Conservation (phyloP, 345 rosid species). For the Eucalyptus tenuipes region DNA sequence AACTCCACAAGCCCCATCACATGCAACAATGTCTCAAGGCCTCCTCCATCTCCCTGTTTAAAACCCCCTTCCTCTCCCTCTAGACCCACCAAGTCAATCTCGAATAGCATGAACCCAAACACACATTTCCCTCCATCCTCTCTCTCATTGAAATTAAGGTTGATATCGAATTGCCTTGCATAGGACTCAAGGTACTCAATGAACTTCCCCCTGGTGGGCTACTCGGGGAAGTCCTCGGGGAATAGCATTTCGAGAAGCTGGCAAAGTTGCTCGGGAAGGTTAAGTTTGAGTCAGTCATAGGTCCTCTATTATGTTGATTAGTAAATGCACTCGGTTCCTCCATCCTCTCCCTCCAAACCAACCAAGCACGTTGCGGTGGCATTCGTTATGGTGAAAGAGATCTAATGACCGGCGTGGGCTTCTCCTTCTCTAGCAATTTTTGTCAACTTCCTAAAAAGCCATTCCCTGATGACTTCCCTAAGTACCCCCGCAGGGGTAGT, state of each 20-base stretch:
- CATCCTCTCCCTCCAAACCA: constrained; percentile 11
- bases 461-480: background rate
- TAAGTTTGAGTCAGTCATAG: constrained; percentile 34
- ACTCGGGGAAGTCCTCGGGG: constrained; percentile 23
- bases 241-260: constrained; percentile 27
- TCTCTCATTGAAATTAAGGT: too few relatives aligned
- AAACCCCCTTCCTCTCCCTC: background rate
- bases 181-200: constrained; percentile 28
- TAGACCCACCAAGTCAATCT: background rate
- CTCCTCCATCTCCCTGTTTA: background rate
- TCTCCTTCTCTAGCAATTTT: background rate
- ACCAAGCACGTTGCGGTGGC: constrained; percentile 21
- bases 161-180: constrained; percentile 7
- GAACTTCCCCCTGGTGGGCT: constrained; percentile 20
- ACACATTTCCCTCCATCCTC: too few relatives aligned
- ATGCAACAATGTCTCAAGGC: background rate
- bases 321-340: constrained; percentile 20
- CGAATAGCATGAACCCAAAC: background rate
- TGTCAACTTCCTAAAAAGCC: background rate
- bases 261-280: constrained; percentile 40
- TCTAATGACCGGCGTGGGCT: background rate
- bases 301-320: constrained; percentile 32
- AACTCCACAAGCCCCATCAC: background rate
- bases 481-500: background rate
- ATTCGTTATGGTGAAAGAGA: background rate